These are phyloP conservation scores for Pyrenopolyporus hunteri DNA, from an alignment of 495 filamentous ascomycete species.

Conservation along the genomic window DNA sequence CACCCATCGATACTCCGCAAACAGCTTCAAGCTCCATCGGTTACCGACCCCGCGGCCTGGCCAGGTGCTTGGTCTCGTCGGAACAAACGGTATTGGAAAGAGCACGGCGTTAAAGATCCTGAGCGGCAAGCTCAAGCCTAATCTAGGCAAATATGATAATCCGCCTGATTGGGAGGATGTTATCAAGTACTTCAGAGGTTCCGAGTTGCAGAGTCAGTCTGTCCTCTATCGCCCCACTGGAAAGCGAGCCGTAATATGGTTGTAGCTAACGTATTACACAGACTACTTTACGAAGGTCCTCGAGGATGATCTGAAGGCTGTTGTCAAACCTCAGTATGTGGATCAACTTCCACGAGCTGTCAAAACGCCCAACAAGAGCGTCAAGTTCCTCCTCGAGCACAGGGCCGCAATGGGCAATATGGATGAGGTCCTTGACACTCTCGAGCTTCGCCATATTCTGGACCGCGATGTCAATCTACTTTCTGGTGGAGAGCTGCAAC, in stretches of 20 bases:
- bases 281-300: conserved; percentile 99
- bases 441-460: conserved; percentile 84
- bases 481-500: conserved; percentile 96
- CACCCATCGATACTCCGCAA: conserved; percentile 97
- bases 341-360: conserved; percentile 96
- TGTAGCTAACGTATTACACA: conserved; percentile 41
- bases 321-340: conserved; percentile 99
- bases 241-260: background rate
- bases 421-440: conserved; percentile 79
- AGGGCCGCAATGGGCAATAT: conserved; percentile 79
- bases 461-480: conserved; percentile 87
- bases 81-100: conserved; percentile 99
- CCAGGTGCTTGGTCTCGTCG: conserved; percentile 95
- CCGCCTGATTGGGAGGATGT: conserved; percentile 99
- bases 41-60: conserved; percentile 94
- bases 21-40: conserved; percentile 98
- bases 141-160: conserved; percentile 92
- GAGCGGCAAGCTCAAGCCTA: conserved; percentile 97
- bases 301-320: conserved; percentile 94
- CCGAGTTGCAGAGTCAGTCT: conserved; percentile 90
- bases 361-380: conserved; percentile 74
- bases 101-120: conserved; percentile 98
- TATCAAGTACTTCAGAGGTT: conserved; percentile 95
- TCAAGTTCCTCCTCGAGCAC: conserved; percentile 74
- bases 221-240: background rate